These are phyloP conservation scores for Corylus americana DNA, from an alignment of 306 rosid species.

Conservation along the genomic window DNA sequence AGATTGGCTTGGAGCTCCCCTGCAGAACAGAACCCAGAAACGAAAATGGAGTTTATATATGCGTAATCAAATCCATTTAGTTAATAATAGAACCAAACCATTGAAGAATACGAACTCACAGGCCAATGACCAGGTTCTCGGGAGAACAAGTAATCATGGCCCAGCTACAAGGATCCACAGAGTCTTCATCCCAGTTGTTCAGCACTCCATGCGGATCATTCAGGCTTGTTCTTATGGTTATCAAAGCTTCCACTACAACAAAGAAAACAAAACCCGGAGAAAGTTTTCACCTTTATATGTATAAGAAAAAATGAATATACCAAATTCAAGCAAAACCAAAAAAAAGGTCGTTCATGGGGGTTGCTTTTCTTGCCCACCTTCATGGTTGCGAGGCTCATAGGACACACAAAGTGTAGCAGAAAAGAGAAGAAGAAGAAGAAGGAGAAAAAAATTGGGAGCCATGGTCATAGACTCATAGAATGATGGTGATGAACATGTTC, in stretches of 20 bases:
- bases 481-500: conserved; percentile 14
- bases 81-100: background rate
- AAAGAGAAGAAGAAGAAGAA: conserved; percentile 25
- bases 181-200: conserved; percentile 84
- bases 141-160: conserved; percentile 89
- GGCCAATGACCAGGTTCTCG: conserved; percentile 67
- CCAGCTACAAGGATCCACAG: conserved; percentile 98
- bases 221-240: conserved; percentile 46
- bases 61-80: background rate
- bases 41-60: background rate
- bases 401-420: conserved; percentile 43
- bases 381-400: conserved; percentile 88
- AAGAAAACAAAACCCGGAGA: background rate
- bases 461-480: conserved; percentile 30
- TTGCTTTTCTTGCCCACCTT: conserved; percentile 45
- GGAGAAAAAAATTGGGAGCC: conserved; percentile 27
- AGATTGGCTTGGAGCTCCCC: conserved; percentile 96
- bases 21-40: conserved; percentile 30
- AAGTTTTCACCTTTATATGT: background rate
- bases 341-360: background rate
- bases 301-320: background rate
- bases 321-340: background rate
- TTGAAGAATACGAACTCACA: conserved; percentile 51
- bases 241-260: conserved; percentile 73
- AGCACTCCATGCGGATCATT: conserved; percentile 80